Conservation (phyloP, 306 rosid genomes). For the Vigna reflexopilosa region DNA sequence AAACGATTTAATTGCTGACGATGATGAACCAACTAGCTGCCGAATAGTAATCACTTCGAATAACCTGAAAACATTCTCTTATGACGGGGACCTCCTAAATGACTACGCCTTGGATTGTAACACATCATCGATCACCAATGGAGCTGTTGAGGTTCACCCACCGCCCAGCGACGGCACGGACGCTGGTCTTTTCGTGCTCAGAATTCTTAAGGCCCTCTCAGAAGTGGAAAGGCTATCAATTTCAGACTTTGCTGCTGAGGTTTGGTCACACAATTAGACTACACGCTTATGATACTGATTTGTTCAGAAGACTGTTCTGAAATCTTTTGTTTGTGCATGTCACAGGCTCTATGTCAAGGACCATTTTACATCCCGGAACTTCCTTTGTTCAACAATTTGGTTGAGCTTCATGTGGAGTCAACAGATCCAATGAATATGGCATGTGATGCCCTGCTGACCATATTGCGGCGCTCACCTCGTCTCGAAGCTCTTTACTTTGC, state of each 20-base stretch:
- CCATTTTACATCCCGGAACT: accelerated
- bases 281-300: neutral
- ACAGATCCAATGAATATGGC: neutral
- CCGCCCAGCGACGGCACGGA: neutral
- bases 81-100: conserved; percentile 32
- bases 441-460: neutral
- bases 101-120: neutral
- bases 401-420: neutral
- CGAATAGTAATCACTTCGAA: neutral
- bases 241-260: neutral
- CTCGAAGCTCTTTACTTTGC: neutral
- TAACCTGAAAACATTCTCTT: conserved; percentile 11
- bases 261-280: neutral
- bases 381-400: neutral
- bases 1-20: neutral
- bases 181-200: neutral
- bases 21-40: neutral
- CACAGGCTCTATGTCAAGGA: neutral
- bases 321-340: conserved; percentile 4
- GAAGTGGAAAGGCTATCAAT: conserved; percentile 30
- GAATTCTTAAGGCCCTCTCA: neutral
- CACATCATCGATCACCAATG: neutral
- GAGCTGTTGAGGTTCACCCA: neutral
- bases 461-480: neutral
- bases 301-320: neutral